phyloP scores from a whole-genome alignment of 305 asterid genomes.

The Galium porrigens region DNA sequence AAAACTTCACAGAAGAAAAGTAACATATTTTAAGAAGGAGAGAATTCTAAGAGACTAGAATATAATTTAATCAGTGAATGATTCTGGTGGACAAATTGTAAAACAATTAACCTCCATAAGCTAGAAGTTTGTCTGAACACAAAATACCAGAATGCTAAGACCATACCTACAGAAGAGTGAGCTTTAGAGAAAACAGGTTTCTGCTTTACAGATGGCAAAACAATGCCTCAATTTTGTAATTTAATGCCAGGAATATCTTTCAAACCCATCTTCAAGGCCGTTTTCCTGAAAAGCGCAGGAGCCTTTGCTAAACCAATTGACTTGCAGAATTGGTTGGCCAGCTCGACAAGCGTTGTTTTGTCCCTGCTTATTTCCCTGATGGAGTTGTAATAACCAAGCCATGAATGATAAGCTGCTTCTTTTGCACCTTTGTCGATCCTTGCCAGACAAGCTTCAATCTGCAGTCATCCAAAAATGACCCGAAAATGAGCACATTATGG shows the following conservation, averaged over 20 bases:
- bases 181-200: not conserved
- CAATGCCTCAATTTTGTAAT: constrained; percentile 30
- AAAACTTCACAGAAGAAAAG: too few species aligned
- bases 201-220: not conserved
- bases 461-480: constrained; percentile 12
- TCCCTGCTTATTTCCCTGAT: constrained; percentile 52
- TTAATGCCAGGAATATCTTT: constrained; percentile 65
- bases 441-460: constrained; percentile 48
- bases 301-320: constrained; percentile 66
- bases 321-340: constrained; percentile 55
- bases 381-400: constrained; percentile 85
- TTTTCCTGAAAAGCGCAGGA: constrained; percentile 60
- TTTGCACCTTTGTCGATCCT: constrained; percentile 50
- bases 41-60: not conserved
- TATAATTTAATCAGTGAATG: not conserved
- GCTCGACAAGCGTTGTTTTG: constrained; percentile 58
- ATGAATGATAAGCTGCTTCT: constrained; percentile 77
- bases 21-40: not conserved
- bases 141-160: not conserved
- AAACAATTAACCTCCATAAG: not conserved
- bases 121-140: not conserved
- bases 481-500: not conserved
- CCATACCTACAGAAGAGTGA: not conserved
- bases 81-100: not conserved
- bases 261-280: constrained; percentile 81